Evolutionary conservation across 2,329 filamentous ascomycete species (phyloP), one percentile per base, ranked within the genome.

Genomic region (Thermothelomyces thermophilus): DNA sequence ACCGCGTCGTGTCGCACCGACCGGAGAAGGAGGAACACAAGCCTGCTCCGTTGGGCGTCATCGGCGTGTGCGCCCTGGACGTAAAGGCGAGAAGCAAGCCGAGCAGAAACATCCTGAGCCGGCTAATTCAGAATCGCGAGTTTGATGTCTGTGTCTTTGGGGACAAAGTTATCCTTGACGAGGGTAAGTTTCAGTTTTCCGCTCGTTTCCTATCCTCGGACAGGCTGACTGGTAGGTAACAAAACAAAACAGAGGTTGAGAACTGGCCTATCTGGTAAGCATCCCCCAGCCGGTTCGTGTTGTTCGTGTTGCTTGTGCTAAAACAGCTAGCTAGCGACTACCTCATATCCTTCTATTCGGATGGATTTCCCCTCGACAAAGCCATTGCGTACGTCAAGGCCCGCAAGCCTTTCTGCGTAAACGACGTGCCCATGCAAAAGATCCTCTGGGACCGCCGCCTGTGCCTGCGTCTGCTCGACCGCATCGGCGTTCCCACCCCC

Each of bases 141-240:
- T 97, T 98, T 63, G 91, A 98, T 62, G 90, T 97, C 20, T 85
- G 95, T 54, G 91, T 98, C 11, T 98, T 98, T 71, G 94, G 93
- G 41, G 93, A 98, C 72, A 98, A 98, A 70, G 91, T 96, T 37
- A 98, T 98, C 59, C 75, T 98, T 31, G 93, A 98, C 63, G 93
- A 98, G 78, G 79, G 79, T 80, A 60, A 59, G 74, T 64, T 19
- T 11, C 34, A 24, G 24, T 5, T 3, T 22, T 16, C 35, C 36
- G 41, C 26, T 35, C 46, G 3, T 22, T 20, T 8, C 9, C 17
- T 30, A 3, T 34, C 13, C 11, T 3, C 3, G 30, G 9, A 33
- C 6, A 47, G 14, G 30, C 61, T 61, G 46, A 61, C 55, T n/a
- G n/a, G n/a, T n/a, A n/a, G n/a, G n/a, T n/a, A n/a, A n/a, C n/a